A percentile compares a stretch with the other conserved stretches of the same genome.
Conservation (phyloP, 2,329 filamentous ascomycete species). For the Fusarium vanettenii region DNA sequence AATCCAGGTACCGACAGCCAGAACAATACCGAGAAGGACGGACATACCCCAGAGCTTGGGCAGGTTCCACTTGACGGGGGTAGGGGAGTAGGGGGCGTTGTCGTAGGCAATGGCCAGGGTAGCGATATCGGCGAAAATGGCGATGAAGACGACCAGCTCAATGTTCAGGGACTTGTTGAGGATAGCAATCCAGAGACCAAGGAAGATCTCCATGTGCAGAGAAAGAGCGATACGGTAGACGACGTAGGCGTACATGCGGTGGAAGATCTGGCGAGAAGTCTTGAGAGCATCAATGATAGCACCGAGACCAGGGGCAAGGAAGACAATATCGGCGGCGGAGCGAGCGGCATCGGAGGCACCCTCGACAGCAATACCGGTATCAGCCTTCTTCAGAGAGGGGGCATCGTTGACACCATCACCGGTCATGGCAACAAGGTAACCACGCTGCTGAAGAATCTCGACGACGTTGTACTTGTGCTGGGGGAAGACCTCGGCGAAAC, state of each 20-base stretch:
- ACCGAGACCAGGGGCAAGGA: slow-evolving; percentile 89
- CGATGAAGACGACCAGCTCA: slow-evolving; percentile 89
- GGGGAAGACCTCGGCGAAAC: slow-evolving; percentile 94
- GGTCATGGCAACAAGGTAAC: slow-evolving; percentile 95
- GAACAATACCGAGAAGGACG: slow-evolving; percentile 81
- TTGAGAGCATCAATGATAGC: slow-evolving; percentile 94
- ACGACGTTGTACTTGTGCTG: slow-evolving; percentile 84
- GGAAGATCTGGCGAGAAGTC: slow-evolving; percentile 94
- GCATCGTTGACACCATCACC: slow-evolving; percentile 96
- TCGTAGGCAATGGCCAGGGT: slow-evolving; percentile 94
- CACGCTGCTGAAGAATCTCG: slow-evolving; percentile 92
- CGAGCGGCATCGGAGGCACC: slow-evolving; percentile 91
- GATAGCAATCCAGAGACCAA: slow-evolving; percentile 91
- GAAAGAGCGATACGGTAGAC: slow-evolving; percentile 95
- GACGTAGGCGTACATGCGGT: slow-evolving; percentile 96
- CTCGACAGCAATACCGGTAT: slow-evolving; percentile 95
- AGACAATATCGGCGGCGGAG: slow-evolving; percentile 92
- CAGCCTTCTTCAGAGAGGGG: slow-evolving; percentile 92
- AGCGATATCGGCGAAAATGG: slow-evolving; percentile 93
- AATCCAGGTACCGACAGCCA: slow-evolving; percentile 89
- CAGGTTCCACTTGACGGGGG: slow-evolving; percentile 93
- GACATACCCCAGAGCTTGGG: slow-evolving; percentile 96
- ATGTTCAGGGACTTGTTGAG: slow-evolving; percentile 87
- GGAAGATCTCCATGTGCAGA: slow-evolving; percentile 90
- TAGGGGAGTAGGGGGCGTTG: slow-evolving; percentile 87